Base-by-base conservation (phyloP, 495 filamentous ascomycete genomes). In the Glutinoglossum americanum region DNA sequence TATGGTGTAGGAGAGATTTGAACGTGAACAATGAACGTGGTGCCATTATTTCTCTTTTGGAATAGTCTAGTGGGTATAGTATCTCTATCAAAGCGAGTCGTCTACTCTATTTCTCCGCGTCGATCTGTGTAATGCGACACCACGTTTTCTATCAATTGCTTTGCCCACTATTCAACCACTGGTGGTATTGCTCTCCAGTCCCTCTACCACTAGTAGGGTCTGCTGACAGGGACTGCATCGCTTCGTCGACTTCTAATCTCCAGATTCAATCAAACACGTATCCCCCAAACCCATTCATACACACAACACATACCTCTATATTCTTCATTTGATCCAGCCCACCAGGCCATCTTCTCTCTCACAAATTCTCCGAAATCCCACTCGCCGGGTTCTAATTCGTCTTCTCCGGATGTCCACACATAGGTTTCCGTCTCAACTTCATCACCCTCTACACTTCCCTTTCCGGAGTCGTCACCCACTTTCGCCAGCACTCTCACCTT, bases 351-450 rank as follows among this genome's bases (percentile, higher is more conserved):
- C 70, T 84, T 87, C 60, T 87, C 79, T 63, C 68, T 69, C 57
- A 77, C 75, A 59, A 89, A 89, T 41, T 79, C 74, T 57, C 82
- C 80, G 70, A 84, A 84, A 69, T 92, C 85, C 89, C 89, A 95
- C 67, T 92, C 87, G 27, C 67, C 66, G 37, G 72, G 65, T 65
- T 92, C 86, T 55, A 95, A 67, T 32, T 62, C 45, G 17, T 66
- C 59, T 54, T 61, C 60, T 0, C 67, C 69, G 3, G 71, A 62
- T n/a, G 71, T 69, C 72, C 76, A 96, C 15, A 94, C 75, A 69
- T 97, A 96, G n/a, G 84, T 82, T 64, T 83, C 74, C 15, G 82
- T 80, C 51, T 76, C 71, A 17, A 79, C 76, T 64, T 80, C 78
- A 23, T 69, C 68, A 0, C 70, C 76, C 61, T 80, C 74, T 5